Evolutionary conservation across 1,284 basidiomycete species (phyloP).

Genomic region (Ganoderma sinense): DNA sequence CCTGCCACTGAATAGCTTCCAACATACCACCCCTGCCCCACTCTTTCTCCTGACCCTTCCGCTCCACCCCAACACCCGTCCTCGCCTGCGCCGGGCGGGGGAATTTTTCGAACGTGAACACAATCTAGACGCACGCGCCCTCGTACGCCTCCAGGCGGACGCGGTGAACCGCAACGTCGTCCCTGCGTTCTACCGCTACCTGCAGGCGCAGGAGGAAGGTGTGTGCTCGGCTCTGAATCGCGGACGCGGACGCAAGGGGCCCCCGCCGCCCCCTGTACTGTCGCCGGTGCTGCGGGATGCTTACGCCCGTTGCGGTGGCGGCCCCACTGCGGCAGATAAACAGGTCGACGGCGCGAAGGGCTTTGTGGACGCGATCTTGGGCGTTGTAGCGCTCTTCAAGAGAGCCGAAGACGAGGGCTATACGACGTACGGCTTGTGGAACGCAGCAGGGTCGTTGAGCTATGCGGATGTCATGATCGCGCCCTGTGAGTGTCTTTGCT

Average conservation of each 20-base stretch:
- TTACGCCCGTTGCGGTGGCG: neutral
- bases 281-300: neutral
- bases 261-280: neutral
- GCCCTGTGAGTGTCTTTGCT: slow-evolving; percentile 63
- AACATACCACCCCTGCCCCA: neutral
- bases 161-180: slow-evolving; percentile 71
- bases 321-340: slow-evolving; percentile 38
- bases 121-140: slow-evolving; percentile 65
- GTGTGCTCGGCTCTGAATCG: neutral
- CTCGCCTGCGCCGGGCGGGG: neutral
- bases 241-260: neutral
- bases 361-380: slow-evolving; percentile 61
- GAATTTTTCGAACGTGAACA: neutral
- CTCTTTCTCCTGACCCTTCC: neutral
- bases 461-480: slow-evolving; percentile 76
- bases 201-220: slow-evolving; percentile 73
- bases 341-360: slow-evolving; percentile 67
- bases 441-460: slow-evolving; percentile 61
- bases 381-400: slow-evolving; percentile 65
- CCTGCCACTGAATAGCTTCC: neutral
- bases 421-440: slow-evolving; percentile 64
- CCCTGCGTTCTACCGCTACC: slow-evolving; percentile 80
- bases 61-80: neutral
- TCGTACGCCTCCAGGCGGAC: slow-evolving; percentile 74
- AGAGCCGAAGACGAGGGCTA: slow-evolving; percentile 57